A percentile compares a stretch with the other conserved stretches of the same genome.
Evolutionary conservation across 305 asterid genomes (phyloP).

Genomic region (Euphrasia arctica): DNA sequence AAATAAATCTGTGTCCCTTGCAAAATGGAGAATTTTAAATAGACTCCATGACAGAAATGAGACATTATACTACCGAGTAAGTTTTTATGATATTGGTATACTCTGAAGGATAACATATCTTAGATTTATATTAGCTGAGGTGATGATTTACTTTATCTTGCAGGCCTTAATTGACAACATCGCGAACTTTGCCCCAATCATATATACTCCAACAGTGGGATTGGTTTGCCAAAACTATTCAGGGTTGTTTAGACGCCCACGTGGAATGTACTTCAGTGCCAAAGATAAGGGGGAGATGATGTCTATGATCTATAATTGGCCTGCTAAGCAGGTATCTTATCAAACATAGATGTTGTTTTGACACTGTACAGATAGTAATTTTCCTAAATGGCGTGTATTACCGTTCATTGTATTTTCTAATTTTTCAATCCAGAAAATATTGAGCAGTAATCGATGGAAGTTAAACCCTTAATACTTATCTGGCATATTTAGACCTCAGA

Average conservation of each 20-base stretch:
- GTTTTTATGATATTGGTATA: slow-evolving; percentile 25
- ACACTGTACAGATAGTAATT: slow-evolving; percentile 6
- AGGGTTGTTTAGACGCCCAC: slow-evolving; percentile 95
- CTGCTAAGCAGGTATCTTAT: slow-evolving; percentile 72
- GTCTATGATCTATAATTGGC: slow-evolving; percentile 99
- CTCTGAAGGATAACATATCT: slow-evolving; percentile 14
- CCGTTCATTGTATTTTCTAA: slow-evolving; percentile 8
- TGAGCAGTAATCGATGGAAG: not conserved
- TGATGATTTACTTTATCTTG: slow-evolving; percentile 25
- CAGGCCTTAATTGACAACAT: slow-evolving; percentile 95
- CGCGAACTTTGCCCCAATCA: slow-evolving; percentile 84
- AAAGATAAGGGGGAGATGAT: slow-evolving; percentile 99
- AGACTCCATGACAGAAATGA: slow-evolving; percentile 98
- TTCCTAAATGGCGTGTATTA: slow-evolving; percentile 10
- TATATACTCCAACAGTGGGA: slow-evolving; percentile 98
- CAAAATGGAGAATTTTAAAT: slow-evolving; percentile 98
- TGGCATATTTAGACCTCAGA: slow-evolving; percentile 6
- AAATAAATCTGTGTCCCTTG: slow-evolving; percentile 56
- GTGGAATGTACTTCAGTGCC: slow-evolving; percentile 99
- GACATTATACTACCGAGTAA: slow-evolving; percentile 93
- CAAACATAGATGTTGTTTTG: not conserved
- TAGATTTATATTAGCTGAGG: slow-evolving; percentile 22
- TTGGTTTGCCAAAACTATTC: slow-evolving; percentile 98
- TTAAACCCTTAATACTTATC: slow-evolving; percentile 2
- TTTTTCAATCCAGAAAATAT: slow-evolving; percentile 17